A percentile compares a stretch with the other conserved stretches of the same genome.
Evolutionary conservation across 2,329 filamentous ascomycete genomes (phyloP).

Genomic region (Exophiala mesophila): DNA sequence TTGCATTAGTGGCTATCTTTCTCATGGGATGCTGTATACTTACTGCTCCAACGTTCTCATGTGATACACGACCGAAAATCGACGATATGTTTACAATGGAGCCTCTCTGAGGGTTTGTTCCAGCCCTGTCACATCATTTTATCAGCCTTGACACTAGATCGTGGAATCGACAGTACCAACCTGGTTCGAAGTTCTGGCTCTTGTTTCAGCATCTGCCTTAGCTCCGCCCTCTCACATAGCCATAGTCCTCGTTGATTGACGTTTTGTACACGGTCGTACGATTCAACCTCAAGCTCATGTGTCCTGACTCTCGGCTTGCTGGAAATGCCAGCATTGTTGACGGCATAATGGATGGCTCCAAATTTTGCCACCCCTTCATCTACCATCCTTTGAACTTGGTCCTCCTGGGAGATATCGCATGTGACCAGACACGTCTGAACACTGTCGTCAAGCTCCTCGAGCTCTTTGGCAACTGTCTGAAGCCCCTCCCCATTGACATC

Average conservation of each 20-base stretch:
- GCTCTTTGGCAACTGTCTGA: background rate
- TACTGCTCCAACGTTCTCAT: slow-evolving; percentile 1
- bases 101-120: slow-evolving; percentile 38
- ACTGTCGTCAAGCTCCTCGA: background rate
- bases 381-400: background rate
- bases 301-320: slow-evolving; percentile 33
- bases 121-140: slow-evolving; percentile 11
- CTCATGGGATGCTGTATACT: background rate
- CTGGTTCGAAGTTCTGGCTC: slow-evolving; percentile 42
- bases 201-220: slow-evolving; percentile 44
- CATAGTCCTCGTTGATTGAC: slow-evolving; percentile 52
- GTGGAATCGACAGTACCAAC: slow-evolving; percentile 32
- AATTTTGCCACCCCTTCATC: background rate
- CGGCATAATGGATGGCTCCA: slow-evolving; percentile 41
- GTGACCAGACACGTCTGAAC: background rate
- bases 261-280: slow-evolving; percentile 50
- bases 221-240: slow-evolving; percentile 42
- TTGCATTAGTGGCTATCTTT: background rate
- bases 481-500: background rate
- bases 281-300: slow-evolving; percentile 16
- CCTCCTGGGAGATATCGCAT: background rate
- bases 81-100: slow-evolving; percentile 50
- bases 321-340: slow-evolving; percentile 53
- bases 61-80: slow-evolving; percentile 4
- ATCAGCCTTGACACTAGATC: background rate